These are phyloP conservation scores for Terfezia boudieri DNA, from an alignment of 495 filamentous ascomycete species.

Conservation along the genomic window DNA sequence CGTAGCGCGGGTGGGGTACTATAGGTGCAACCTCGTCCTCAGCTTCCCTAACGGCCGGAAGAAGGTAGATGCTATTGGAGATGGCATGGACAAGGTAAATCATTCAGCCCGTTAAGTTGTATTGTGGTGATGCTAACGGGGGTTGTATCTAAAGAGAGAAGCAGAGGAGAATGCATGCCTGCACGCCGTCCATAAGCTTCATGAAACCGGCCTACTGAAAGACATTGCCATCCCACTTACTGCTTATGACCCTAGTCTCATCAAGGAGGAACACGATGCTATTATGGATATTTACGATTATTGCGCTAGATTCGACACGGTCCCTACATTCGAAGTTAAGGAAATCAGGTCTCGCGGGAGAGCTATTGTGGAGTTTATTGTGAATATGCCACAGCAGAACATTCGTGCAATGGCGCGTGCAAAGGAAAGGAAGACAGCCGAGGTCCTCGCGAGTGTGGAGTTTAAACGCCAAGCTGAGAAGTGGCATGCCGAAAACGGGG, in stretches of 20 bases:
- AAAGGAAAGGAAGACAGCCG: constrained; percentile 14
- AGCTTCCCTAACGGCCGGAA: constrained; percentile 9
- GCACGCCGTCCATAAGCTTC: constrained; percentile 19
- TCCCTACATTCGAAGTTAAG: constrained; percentile 19
- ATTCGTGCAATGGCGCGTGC: constrained; percentile 21
- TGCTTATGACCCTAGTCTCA: constrained; percentile 10
- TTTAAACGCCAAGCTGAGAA: constrained; percentile 26
- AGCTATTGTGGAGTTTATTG: constrained; percentile 16
- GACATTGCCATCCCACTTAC: constrained; percentile 12
- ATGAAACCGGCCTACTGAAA: constrained; percentile 16
- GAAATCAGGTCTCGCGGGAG: constrained; percentile 2
- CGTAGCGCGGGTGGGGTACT: not conserved
- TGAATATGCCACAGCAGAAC: constrained; percentile 24
- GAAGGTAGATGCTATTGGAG: constrained; percentile 17
- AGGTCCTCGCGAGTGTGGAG: constrained; percentile 21
- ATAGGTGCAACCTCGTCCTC: constrained; percentile 14
- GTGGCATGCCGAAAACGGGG: constrained; percentile 22
- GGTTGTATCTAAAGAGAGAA: constrained; percentile 13
- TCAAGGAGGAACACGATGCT: constrained; percentile 19
- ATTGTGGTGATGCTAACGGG: too few species aligned
- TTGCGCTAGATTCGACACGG: constrained; percentile 24
- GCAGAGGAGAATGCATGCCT: constrained; percentile 20
- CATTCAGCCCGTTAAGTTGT: too few species aligned
- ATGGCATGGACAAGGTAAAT: constrained; percentile 18
- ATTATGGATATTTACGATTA: constrained; percentile 28